Base-by-base conservation (phyloP, 2,329 filamentous ascomycete species). In the Aspergillus texensis region DNA sequence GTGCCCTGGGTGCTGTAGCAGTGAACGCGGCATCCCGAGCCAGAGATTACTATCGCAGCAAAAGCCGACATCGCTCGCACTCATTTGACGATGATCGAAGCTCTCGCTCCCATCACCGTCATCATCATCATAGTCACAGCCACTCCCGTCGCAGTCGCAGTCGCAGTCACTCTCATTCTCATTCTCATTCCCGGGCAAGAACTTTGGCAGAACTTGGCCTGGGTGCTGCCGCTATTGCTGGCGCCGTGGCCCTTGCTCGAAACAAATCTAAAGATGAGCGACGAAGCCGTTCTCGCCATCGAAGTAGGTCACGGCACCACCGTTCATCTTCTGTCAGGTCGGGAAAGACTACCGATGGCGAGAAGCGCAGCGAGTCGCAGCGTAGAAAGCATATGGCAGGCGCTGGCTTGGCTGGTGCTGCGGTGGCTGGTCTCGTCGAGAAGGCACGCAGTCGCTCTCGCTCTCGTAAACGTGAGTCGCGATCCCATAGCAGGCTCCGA, bases 341-440 rank as follows among this genome's bases (percentile, higher is more conserved):
- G 1, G 65, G 64, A 21, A 71, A 66, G 19, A 58, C 52, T 24
- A 53, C 41, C 2, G 68, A 69, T 36, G 71, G 70, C 8, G 71
- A 70, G 12, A 73, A 74, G 41, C 75, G 77, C 53, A 78, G 79
- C 65, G 71, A 77, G 50, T 77, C 75, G 16, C 85, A 87, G 68
- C 82, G 86, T 62, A 87, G 86, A 65, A 83, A 84, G 58, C 83
- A 85, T 63, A 86, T 87, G 68, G 87, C 86, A 16, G 84, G 87
- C 71, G 88, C 86, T 59, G 88, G 87, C 65, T 78, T 88, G 58
- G 88, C 86, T 26, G 86, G 84, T 67, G 88, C 88, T 63, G 86
- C 87, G 9, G 84, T 86, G 10, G 88, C 86, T 41, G 87, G 86
- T n/a, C 78, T 89, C 36, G 82, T 86, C 62, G 83, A 89, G 64